Percentiles rank a stretch among this genome's conserved stretches.
These are phyloP conservation scores for Globisporangium mamillatum DNA, from an alignment of 352 stramenopile genomes.

Conservation along the genomic window DNA sequence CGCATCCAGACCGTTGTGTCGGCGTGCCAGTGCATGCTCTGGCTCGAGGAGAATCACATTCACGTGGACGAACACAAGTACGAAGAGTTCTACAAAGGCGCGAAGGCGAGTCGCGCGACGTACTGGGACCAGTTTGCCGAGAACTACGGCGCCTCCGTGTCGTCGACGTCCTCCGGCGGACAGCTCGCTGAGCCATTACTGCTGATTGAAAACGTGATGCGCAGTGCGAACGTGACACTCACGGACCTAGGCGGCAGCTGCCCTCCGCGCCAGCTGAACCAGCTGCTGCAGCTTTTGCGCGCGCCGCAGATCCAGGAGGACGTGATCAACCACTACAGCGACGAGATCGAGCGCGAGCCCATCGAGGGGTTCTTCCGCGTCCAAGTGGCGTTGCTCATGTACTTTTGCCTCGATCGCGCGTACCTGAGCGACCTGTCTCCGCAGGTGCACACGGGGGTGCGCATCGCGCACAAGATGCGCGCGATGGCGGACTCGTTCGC, in stretches of 20 bases:
- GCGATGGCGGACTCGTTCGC: conserved; percentile 68
- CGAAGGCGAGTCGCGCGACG: conserved; percentile 43
- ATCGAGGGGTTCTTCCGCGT: conserved; percentile 80
- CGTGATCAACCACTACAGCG: conserved; percentile 54
- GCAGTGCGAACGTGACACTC: conserved; percentile 47
- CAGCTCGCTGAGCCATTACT: conserved; percentile 42
- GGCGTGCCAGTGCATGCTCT: conserved; percentile 63
- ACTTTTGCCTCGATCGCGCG: conserved; percentile 74
- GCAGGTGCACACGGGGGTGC: conserved; percentile 44
- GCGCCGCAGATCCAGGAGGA: conserved; percentile 48
- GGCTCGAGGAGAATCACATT: conserved; percentile 59
- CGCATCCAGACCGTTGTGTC: conserved; percentile 55
- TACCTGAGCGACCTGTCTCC: conserved; percentile 55
- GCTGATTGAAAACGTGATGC: conserved; percentile 76
- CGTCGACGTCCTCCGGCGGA: conserved; percentile 41
- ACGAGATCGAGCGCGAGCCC: conserved; percentile 62
- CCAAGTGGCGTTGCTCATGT: conserved; percentile 66
- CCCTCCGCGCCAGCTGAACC: conserved; percentile 44
- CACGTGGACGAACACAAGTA: conserved; percentile 42
- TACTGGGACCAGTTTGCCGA: conserved; percentile 70
- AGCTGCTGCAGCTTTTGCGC: conserved; percentile 55
- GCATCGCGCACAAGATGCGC: conserved; percentile 62
- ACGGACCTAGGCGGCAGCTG: conserved; percentile 33
- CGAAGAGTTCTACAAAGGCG: conserved; percentile 68
- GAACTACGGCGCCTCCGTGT: conserved; percentile 54